A percentile compares a stretch with the other conserved stretches of the same genome.
phyloP scores from a whole-genome alignment of 2,329 filamentous ascomycete genomes.

The Fusarium sp. region DNA sequence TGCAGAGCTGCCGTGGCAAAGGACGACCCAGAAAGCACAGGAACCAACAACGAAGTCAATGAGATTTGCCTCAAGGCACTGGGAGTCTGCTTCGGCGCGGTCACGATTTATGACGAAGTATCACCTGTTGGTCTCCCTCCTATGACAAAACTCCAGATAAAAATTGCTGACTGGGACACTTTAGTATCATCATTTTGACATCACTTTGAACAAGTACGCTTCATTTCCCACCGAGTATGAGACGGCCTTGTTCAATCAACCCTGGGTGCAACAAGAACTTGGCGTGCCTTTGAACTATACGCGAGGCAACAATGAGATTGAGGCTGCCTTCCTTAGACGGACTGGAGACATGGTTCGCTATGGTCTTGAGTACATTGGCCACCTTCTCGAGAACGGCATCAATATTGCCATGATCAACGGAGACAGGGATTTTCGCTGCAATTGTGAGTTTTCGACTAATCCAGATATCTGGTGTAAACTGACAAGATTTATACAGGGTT shows the following conservation, averaged over 20 bases:
- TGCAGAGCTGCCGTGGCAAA: slow-evolving; percentile 55
- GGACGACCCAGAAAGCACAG: slow-evolving; percentile 54
- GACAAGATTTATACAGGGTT: slow-evolving; percentile 12
- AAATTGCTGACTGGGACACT: neutral
- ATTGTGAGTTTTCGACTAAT: slow-evolving; percentile 58
- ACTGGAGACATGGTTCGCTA: slow-evolving; percentile 66
- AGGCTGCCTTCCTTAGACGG: slow-evolving; percentile 65
- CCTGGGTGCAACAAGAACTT: slow-evolving; percentile 66
- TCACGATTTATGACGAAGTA: slow-evolving; percentile 2
- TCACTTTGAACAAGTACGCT: slow-evolving; percentile 64
- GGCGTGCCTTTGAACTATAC: slow-evolving; percentile 71
- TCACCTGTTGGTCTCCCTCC: neutral
- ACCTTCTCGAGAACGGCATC: slow-evolving; percentile 69
- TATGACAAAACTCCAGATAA: neutral
- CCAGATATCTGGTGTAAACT: neutral
- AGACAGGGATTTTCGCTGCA: slow-evolving; percentile 69
- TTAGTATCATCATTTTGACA: slow-evolving; percentile 70
- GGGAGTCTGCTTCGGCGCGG: slow-evolving; percentile 6
- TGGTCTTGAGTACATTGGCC: slow-evolving; percentile 58
- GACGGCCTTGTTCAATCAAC: slow-evolving; percentile 70
- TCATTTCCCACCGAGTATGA: slow-evolving; percentile 71
- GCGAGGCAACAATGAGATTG: slow-evolving; percentile 51
- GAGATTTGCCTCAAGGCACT: slow-evolving; percentile 64
- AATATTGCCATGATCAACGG: slow-evolving; percentile 77
- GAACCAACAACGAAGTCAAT: slow-evolving; percentile 51